phyloP scores from a whole-genome alignment of 495 filamentous ascomycete species.

The Aspergillus coremiiformis region DNA sequence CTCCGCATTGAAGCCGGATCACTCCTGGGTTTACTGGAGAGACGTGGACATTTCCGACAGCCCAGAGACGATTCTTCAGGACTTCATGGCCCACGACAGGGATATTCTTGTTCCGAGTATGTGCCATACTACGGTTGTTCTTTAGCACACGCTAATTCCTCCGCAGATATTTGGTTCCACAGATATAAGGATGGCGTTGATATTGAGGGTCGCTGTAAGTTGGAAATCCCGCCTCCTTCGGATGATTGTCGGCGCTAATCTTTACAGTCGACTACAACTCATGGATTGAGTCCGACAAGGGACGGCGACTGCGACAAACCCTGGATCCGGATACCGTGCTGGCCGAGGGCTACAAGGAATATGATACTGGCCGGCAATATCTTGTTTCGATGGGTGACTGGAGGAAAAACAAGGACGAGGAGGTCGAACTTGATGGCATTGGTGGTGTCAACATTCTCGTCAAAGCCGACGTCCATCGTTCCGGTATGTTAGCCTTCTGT shows the following conservation, averaged over 20 bases:
- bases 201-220: conserved; percentile 91
- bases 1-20: conserved; percentile 78
- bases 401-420: conserved; percentile 81
- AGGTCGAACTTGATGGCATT: conserved; percentile 88
- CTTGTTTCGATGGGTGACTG: conserved; percentile 86
- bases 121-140: conserved; percentile 20
- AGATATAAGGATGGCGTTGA: conserved; percentile 74
- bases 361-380: conserved; percentile 78
- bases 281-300: conserved; percentile 90
- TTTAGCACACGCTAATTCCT: conserved; percentile 19
- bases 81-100: conserved; percentile 87
- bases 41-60: conserved; percentile 95
- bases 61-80: conserved; percentile 79
- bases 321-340: conserved; percentile 75
- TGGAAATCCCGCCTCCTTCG: conserved; percentile 6
- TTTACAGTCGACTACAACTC: conserved; percentile 92
- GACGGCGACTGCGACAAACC: conserved; percentile 57
- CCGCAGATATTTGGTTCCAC: conserved; percentile 93
- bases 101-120: conserved; percentile 95
- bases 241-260: conserved; percentile 12
- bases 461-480: conserved; percentile 94
- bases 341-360: conserved; percentile 93
- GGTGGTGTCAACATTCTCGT: conserved; percentile 96
- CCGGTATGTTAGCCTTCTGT: conserved; percentile 48
- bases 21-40: conserved; percentile 98